Evolutionary conservation across 306 rosid species (phyloP).

Genomic region (Cucumis cinereus): DNA sequence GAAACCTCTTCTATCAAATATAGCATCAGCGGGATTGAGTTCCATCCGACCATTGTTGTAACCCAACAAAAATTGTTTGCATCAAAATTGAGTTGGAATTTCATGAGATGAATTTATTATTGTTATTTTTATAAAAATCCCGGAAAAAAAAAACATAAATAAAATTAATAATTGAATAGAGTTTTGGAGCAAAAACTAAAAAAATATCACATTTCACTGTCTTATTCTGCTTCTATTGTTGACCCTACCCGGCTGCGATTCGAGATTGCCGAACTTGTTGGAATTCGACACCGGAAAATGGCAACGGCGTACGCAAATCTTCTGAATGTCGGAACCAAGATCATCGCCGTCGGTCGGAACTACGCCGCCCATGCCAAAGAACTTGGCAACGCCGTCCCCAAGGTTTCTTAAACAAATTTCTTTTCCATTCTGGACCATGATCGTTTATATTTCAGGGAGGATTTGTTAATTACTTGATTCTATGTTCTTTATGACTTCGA

Average conservation of each 20-base stretch:
- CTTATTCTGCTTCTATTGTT: too few relatives aligned
- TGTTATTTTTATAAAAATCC: too few relatives aligned
- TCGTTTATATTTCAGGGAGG: neutral
- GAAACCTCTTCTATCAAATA: too few relatives aligned
- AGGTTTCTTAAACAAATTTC: conserved; percentile 23
- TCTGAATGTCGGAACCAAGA: conserved; percentile 58
- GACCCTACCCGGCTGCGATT: neutral
- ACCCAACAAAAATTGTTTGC: too few relatives aligned
- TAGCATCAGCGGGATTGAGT: too few relatives aligned
- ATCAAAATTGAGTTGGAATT: too few relatives aligned
- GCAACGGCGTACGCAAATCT: conserved; percentile 51
- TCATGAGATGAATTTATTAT: too few relatives aligned
- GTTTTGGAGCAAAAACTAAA: neutral
- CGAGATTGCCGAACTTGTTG: neutral
- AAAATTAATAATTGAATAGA: neutral
- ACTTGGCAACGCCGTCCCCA: conserved; percentile 93
- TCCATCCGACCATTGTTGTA: too few relatives aligned
- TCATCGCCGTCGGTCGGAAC: conserved; percentile 86
- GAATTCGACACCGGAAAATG: conserved; percentile 16
- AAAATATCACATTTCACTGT: neutral
- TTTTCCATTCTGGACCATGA: neutral
- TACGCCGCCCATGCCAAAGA: conserved; percentile 95
- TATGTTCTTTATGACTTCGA: neutral
- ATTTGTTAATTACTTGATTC: neutral
- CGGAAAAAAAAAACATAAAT: too few relatives aligned